These are phyloP conservation scores for Pezicula carpinea DNA, from an alignment of 2,329 filamentous ascomycete species.

Conservation along the genomic window DNA sequence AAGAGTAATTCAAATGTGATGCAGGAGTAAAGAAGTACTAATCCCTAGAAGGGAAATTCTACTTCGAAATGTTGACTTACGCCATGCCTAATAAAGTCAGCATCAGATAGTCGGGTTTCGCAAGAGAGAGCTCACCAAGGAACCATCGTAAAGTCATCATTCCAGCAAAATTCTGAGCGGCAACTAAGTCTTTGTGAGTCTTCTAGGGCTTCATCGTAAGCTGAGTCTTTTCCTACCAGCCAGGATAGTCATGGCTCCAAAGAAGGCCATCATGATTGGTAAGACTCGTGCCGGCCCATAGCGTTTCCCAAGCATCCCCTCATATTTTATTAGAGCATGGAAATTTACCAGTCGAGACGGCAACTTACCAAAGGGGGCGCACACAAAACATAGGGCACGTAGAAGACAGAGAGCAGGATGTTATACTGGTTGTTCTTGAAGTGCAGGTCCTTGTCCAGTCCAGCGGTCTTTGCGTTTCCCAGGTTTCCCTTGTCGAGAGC, in stretches of 20 bases:
- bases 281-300: conserved; percentile 60
- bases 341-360: not conserved
- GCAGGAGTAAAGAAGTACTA: no score
- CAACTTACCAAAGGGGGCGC: conserved; percentile 52
- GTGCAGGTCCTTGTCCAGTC: conserved; percentile 42
- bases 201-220: not conserved
- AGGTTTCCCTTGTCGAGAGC: conserved; percentile 47
- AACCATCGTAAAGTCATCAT: conserved; percentile 67
- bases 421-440: conserved; percentile 65
- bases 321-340: conserved; percentile 22
- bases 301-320: conserved; percentile 60
- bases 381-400: conserved; percentile 68
- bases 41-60: no score
- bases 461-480: conserved; percentile 50
- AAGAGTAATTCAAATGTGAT: no score
- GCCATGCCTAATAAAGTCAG: conserved; percentile 38
- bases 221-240: conserved; percentile 28
- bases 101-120: not conserved
- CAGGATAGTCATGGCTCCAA: conserved; percentile 58
- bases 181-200: conserved; percentile 33
- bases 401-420: conserved; percentile 66
- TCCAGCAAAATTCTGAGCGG: conserved; percentile 55
- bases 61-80: no score
- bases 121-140: conserved; percentile 39
- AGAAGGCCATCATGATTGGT: conserved; percentile 63